Percentiles rank a stretch among this genome's conserved stretches.
These are phyloP conservation scores for Binderoboletus segoi DNA, from an alignment of 1,284 basidiomycete species.

Conservation along the genomic window DNA sequence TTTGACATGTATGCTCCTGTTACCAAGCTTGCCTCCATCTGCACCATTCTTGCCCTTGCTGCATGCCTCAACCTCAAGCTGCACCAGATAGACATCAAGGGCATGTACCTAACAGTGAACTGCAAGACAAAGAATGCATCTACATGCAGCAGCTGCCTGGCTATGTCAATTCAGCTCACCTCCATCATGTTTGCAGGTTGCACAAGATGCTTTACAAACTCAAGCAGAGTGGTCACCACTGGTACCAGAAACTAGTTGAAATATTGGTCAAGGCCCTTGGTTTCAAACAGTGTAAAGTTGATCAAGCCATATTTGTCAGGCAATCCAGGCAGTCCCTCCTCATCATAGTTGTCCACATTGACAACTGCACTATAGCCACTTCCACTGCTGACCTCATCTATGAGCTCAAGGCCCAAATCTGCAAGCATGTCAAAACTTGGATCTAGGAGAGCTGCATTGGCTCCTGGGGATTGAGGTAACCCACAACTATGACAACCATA, in stretches of 20 bases:
- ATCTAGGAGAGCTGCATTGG: slow-evolving; percentile 1
- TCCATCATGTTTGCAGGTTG: neutral
- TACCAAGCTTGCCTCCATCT: slow-evolving; percentile 31
- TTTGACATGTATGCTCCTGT: slow-evolving; percentile 39
- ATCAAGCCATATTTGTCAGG: neutral
- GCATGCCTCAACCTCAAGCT: neutral
- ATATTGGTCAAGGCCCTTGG: neutral
- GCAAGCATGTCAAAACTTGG: neutral
- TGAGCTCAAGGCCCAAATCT: neutral
- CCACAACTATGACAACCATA: slow-evolving; percentile 15
- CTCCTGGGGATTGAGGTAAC: slow-evolving; percentile 33
- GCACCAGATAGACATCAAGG: slow-evolving; percentile 2
- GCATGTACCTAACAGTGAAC: neutral
- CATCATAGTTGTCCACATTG: neutral
- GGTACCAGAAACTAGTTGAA: neutral
- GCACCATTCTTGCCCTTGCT: slow-evolving; percentile 23
- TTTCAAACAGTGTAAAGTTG: neutral
- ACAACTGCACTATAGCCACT: neutral
- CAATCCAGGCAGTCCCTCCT: neutral
- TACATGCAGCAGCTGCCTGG: neutral
- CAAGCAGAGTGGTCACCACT: neutral
- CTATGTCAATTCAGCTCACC: neutral
- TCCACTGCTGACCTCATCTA: neutral
- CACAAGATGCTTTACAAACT: neutral
- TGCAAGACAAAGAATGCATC: neutral